Evolutionary conservation across 208 protist species (phyloP).

Genomic region (Leishmania turanica): DNA sequence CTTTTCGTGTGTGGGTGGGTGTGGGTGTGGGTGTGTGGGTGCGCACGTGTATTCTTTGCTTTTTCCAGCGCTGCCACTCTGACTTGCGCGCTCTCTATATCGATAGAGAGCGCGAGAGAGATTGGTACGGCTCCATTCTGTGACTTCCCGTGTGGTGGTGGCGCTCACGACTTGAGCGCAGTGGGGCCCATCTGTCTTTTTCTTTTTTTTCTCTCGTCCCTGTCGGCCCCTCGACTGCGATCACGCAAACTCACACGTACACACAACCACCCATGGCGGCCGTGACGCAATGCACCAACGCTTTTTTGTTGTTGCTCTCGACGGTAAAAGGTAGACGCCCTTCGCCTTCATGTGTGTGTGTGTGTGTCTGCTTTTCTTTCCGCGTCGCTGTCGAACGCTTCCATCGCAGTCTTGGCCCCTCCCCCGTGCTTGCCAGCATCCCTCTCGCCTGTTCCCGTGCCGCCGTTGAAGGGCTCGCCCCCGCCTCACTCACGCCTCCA

Average conservation of each 20-base stretch:
- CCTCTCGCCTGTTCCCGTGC: no score
- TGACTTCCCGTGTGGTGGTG: not conserved
- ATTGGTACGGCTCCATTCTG: not conserved
- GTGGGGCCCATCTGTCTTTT: not conserved
- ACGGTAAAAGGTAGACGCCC: not conserved
- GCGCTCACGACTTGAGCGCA: not conserved
- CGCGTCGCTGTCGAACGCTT: no score
- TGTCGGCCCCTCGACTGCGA: not conserved
- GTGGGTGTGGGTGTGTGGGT: no score
- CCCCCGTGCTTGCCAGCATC: no score
- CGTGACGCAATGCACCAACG: not conserved
- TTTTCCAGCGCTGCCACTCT: not conserved
- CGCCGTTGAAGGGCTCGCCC: no score
- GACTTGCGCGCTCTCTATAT: no score
- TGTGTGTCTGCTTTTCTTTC: not conserved
- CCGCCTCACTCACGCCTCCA: no score
- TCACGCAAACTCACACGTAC: not conserved
- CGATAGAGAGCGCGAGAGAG: no score
- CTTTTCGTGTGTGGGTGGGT: not conserved
- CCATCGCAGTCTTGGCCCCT: no score
- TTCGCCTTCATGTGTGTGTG: not conserved
- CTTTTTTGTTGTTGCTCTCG: not conserved
- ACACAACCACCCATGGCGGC: not conserved
- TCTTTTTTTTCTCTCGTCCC: not conserved
- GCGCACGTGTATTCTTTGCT: not conserved